Percentiles rank a stretch among this genome's conserved stretches.
These are phyloP conservation scores for Camillea tinctor DNA, from an alignment of 2,329 filamentous ascomycete species.

Conservation along the genomic window DNA sequence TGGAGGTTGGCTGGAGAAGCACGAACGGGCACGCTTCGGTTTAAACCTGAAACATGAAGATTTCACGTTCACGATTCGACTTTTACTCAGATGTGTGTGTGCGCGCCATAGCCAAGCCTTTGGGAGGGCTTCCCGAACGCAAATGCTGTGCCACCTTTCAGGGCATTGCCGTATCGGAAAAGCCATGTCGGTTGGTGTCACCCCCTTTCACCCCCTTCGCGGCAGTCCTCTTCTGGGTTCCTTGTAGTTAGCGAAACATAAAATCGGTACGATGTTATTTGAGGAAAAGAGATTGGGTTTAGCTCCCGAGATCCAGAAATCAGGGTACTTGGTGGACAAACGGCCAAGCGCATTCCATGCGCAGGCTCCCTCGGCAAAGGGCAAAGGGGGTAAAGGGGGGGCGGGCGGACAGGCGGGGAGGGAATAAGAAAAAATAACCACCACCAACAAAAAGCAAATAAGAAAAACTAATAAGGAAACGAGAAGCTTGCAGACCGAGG, in stretches of 20 bases:
- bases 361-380: not conserved
- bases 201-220: not conserved
- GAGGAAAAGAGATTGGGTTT: slow-evolving; percentile 7
- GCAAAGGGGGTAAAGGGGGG: too few relatives aligned
- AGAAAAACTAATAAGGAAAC: not conserved
- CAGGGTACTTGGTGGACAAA: not conserved
- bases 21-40: slow-evolving; percentile 11
- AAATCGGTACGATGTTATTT: not conserved
- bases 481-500: not conserved
- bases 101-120: slow-evolving; percentile 22
- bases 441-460: too few relatives aligned
- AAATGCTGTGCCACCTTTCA: slow-evolving; percentile 25
- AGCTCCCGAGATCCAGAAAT: slow-evolving; percentile 19
- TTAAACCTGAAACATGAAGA: slow-evolving; percentile 29
- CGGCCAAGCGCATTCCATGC: not conserved
- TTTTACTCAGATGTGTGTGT: slow-evolving; percentile 15
- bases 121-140: slow-evolving; percentile 25
- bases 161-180: slow-evolving; percentile 21
- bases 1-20: slow-evolving; percentile 1
- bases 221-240: not conserved
- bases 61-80: slow-evolving; percentile 18
- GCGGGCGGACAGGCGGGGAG: too few relatives aligned
- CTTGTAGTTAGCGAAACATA: not conserved
- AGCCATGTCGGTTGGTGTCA: slow-evolving; percentile 16
- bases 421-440: too few relatives aligned